These are phyloP conservation scores for Paraurostyla sp. DNA, from an alignment of 73 alveolate species.

Conservation along the genomic window DNA sequence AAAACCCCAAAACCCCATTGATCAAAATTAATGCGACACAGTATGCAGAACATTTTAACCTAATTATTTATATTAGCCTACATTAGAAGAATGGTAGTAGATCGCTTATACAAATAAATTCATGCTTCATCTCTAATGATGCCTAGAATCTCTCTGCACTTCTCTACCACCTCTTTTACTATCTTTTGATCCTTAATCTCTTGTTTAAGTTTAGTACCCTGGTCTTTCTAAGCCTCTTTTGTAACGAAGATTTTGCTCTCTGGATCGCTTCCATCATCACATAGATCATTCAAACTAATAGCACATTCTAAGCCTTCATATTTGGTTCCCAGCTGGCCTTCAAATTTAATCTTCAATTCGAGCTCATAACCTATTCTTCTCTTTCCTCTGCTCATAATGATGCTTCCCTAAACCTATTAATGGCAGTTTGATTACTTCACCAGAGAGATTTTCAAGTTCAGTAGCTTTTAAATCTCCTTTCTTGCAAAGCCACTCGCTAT, in stretches of 20 bases:
- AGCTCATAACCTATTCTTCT: constrained; percentile 46
- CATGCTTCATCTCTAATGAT: constrained; percentile 30
- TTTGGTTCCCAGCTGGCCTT: constrained; percentile 1
- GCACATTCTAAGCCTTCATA: constrained; percentile 12
- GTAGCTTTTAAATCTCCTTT: not conserved
- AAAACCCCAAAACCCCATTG: too few relatives aligned
- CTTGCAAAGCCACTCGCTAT: not conserved
- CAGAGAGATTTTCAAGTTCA: constrained; percentile 17
- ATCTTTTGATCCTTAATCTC: not conserved
- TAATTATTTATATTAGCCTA: too few relatives aligned
- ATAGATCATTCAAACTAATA: not conserved
- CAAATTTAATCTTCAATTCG: constrained; percentile 37
- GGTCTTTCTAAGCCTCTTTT: constrained; percentile 8
- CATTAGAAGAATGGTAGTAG: too few relatives aligned
- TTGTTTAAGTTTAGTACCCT: not conserved
- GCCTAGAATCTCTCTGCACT: constrained; percentile 33
- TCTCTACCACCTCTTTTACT: not conserved
- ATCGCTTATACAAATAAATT: not conserved
- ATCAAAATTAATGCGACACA: too few relatives aligned
- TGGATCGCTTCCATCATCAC: constrained; percentile 60
- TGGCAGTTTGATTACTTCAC: constrained; percentile 3
- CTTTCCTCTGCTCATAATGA: constrained; percentile 13
- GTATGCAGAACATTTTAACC: too few relatives aligned
- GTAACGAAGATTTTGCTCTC: not conserved
- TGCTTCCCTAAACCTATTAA: not conserved